Evolutionary conservation across 139 green algal genomes (phyloP).

Genomic region (Monoraphidium neglectum): DNA sequence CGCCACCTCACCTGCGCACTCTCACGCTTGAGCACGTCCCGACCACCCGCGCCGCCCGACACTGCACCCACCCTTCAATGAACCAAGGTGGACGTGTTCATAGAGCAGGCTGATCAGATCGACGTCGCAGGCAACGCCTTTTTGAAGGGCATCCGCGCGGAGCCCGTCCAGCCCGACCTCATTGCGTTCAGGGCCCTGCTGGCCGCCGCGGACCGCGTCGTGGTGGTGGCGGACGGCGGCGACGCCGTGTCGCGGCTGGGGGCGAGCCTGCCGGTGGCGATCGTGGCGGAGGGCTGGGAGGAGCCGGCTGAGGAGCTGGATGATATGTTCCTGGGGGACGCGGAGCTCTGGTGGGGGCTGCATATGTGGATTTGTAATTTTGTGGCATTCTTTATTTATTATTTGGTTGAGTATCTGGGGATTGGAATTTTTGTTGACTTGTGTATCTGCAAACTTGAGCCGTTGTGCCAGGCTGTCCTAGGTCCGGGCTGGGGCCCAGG

Average conservation of each 20-base stretch:
- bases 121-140: constrained; percentile 42
- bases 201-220: constrained; percentile 1
- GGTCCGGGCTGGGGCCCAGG: not conserved
- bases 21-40: no score
- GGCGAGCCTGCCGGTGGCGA: constrained; percentile 68
- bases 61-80: no score
- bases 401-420: not conserved
- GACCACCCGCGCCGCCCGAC: no score
- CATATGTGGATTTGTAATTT: not conserved
- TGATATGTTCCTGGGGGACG: constrained; percentile 83
- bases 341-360: constrained; percentile 76
- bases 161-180: constrained; percentile 64
- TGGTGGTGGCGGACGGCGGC: not conserved
- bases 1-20: no score
- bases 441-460: not conserved
- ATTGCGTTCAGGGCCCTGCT: constrained; percentile 1
- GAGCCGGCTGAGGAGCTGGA: constrained; percentile 79
- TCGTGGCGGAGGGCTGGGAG: constrained; percentile 74
- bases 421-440: not conserved
- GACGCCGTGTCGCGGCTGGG: constrained; percentile 62
- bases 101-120: constrained; percentile 63
- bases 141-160: constrained; percentile 44
- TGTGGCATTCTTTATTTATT: not conserved
- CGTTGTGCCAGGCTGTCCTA: not conserved
- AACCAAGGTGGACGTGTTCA: constrained; percentile 42